Conservation (phyloP, 768 basidiomycete species). For the Heimioporus sp. region DNA sequence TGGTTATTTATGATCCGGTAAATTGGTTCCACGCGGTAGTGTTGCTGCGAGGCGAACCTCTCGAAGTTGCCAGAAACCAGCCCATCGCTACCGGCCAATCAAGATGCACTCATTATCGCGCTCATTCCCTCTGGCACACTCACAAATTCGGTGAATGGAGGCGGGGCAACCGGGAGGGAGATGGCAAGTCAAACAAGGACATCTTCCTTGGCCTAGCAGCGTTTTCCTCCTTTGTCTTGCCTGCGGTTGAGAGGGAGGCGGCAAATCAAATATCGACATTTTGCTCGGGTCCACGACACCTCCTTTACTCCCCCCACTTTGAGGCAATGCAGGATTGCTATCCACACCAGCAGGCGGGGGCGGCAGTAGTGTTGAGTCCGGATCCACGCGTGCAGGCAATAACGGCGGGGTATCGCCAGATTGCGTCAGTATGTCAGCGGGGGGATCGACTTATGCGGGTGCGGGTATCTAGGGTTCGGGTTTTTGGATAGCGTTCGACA, state of each 20-base stretch:
- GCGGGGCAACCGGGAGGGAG: slow-evolving; percentile 23
- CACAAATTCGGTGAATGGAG: slow-evolving; percentile 24
- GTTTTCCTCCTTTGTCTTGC: neutral
- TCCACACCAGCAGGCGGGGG: slow-evolving; percentile 8
- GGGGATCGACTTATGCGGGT: slow-evolving; percentile 26
- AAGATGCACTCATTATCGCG: too few relatives aligned
- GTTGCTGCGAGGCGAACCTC: too few relatives aligned
- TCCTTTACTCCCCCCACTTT: neutral
- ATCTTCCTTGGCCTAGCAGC: neutral
- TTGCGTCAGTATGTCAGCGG: slow-evolving; percentile 12
- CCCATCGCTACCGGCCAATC: too few relatives aligned
- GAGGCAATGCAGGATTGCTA: neutral
- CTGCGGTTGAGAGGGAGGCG: neutral
- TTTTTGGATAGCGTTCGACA: neutral
- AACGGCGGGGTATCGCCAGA: slow-evolving; percentile 2
- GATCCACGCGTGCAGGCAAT: neutral
- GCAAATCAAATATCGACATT: slow-evolving; percentile 4
- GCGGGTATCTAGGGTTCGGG: slow-evolving; percentile 14
- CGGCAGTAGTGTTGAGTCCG: neutral
- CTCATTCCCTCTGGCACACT: slow-evolving; percentile 5
- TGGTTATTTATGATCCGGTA: too few relatives aligned
- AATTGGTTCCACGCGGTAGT: too few relatives aligned
- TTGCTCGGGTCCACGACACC: neutral
- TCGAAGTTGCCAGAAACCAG: too few relatives aligned
- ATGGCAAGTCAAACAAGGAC: slow-evolving; percentile 4